Conservation (phyloP, 306 rosid genomes). For the Cucurbita maxima region DNA sequence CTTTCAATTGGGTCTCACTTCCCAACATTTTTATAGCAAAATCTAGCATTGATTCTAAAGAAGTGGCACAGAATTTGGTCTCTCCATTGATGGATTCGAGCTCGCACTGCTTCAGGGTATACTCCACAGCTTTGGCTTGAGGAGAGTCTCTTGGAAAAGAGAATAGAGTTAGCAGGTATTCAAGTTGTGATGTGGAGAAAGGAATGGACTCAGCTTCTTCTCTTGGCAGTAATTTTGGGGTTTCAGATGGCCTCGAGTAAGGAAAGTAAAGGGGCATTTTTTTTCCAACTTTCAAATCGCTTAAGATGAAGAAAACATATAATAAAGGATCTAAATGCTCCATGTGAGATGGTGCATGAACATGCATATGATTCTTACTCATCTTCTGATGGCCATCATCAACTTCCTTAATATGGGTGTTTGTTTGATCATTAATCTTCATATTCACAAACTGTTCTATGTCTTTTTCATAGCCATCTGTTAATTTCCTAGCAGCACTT, state of each 20-base stretch:
- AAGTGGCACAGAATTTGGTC: conserved; percentile 49
- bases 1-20: conserved; percentile 16
- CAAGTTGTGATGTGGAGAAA: conserved; percentile 31
- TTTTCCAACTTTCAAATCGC: conserved; percentile 37
- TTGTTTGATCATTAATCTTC: not conserved
- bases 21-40: conserved; percentile 28
- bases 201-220: conserved; percentile 53
- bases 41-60: conserved; percentile 50
- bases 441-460: not conserved
- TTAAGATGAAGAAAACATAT: conserved; percentile 43
- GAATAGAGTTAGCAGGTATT: conserved; percentile 36
- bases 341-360: conserved; percentile 16
- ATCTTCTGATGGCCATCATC: not conserved
- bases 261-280: conserved; percentile 42
- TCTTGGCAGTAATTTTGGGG: conserved; percentile 42
- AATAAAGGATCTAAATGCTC: conserved; percentile 30
- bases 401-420: not conserved
- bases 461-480: not conserved
- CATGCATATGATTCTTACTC: conserved; percentile 1
- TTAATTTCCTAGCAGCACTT: not conserved
- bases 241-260: conserved; percentile 20
- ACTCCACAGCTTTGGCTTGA: conserved; percentile 47
- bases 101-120: conserved; percentile 42
- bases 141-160: conserved; percentile 35
- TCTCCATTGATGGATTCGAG: conserved; percentile 40